phyloP scores from a whole-genome alignment of 2,329 filamentous ascomycete genomes.

The Beauveria varroae region DNA sequence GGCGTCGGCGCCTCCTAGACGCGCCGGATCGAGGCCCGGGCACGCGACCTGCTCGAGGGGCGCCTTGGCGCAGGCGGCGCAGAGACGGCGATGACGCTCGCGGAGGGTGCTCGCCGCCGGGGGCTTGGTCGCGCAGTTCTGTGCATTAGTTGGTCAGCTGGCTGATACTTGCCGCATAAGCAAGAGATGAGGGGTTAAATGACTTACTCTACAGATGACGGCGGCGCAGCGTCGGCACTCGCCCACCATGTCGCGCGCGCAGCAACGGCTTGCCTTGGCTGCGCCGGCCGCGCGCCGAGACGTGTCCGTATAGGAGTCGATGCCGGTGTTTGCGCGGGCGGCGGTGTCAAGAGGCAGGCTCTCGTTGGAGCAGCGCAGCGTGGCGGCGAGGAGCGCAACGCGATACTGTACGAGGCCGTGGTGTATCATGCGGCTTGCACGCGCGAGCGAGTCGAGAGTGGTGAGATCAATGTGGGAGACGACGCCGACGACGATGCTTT shows the following conservation, averaged over 20 bases:
- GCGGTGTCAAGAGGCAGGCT: slow-evolving; percentile 44
- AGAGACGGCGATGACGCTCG: slow-evolving; percentile 74
- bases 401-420: slow-evolving; percentile 73
- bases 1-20: slow-evolving; percentile 43
- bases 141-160: neutral
- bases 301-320: slow-evolving; percentile 54
- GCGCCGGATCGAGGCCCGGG: slow-evolving; percentile 34
- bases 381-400: slow-evolving; percentile 62
- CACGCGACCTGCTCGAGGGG: slow-evolving; percentile 53
- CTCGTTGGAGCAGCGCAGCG: slow-evolving; percentile 75
- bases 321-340: slow-evolving; percentile 36
- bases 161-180: too few relatives aligned
- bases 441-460: slow-evolving; percentile 74
- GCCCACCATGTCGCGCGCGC: slow-evolving; percentile 80
- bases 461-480: slow-evolving; percentile 78
- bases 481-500: slow-evolving; percentile 59
- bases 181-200: too few relatives aligned
- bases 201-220: slow-evolving; percentile 71
- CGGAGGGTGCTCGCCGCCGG: slow-evolving; percentile 60
- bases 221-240: slow-evolving; percentile 72
- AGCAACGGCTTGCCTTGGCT: slow-evolving; percentile 72
- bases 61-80: slow-evolving; percentile 63
- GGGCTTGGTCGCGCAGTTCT: slow-evolving; percentile 89
- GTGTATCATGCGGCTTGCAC: slow-evolving; percentile 73
- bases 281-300: slow-evolving; percentile 38